Evolutionary conservation across 768 basidiomycete species (phyloP).

Genomic region (Trichaptum fuscoviolaceum): DNA sequence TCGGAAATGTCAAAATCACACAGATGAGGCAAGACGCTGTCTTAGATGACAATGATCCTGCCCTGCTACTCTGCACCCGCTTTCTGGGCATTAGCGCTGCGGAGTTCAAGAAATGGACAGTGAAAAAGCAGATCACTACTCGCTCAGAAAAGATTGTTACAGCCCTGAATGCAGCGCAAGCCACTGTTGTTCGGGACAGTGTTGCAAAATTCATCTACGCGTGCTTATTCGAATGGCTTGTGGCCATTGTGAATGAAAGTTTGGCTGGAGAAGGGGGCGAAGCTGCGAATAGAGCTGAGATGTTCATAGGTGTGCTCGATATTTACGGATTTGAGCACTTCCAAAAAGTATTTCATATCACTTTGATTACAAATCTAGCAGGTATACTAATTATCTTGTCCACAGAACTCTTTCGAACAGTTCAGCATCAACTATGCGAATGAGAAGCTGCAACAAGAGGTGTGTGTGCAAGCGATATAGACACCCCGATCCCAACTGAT

Average conservation of each 20-base stretch:
- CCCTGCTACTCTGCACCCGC: constrained; percentile 75
- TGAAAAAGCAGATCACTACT: constrained; percentile 96
- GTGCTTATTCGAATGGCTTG: constrained; percentile 97
- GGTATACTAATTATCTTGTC: background rate
- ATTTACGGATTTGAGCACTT: constrained; percentile 98
- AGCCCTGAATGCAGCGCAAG: constrained; percentile 77
- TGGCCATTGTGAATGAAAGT: constrained; percentile 95
- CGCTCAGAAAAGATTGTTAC: constrained; percentile 95
- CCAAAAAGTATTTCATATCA: constrained; percentile 62
- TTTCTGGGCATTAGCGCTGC: constrained; percentile 85
- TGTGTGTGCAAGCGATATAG: constrained; percentile 26
- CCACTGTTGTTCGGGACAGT: constrained; percentile 90
- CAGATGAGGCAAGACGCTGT: constrained; percentile 75
- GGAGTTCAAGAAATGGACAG: constrained; percentile 98
- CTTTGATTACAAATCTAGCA: background rate
- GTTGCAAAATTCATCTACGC: constrained; percentile 99
- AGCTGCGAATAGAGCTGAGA: constrained; percentile 85
- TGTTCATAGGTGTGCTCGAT: constrained; percentile 99
- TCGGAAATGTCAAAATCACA: constrained; percentile 95
- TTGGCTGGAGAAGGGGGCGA: constrained; percentile 93
- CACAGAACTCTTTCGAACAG: constrained; percentile 87
- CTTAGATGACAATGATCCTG: constrained; percentile 78
- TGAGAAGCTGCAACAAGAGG: constrained; percentile 97
- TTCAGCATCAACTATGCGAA: constrained; percentile 99
- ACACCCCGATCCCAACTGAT: constrained; percentile 17